phyloP scores from a whole-genome alignment of 257 asterid genomes.

The Nicotiana sylvestris region DNA sequence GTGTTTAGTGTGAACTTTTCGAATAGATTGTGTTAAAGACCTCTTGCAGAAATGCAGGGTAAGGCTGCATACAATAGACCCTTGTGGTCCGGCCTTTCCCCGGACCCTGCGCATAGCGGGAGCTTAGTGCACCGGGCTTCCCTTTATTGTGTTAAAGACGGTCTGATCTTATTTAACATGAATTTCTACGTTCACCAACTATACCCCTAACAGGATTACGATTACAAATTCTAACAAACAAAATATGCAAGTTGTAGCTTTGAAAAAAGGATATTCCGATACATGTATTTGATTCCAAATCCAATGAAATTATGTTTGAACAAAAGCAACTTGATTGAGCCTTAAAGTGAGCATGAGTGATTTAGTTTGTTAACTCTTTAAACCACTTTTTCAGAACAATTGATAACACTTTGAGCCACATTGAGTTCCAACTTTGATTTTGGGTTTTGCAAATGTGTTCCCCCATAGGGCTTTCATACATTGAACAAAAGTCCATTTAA shows the following conservation, averaged over 20 bases:
- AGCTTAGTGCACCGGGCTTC: too few species aligned
- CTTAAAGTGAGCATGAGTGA: not conserved
- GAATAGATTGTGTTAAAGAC: not conserved
- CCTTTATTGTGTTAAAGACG: too few species aligned
- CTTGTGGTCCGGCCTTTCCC: too few species aligned
- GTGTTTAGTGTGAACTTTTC: not conserved
- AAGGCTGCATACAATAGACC: too few species aligned
- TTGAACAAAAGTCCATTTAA: not conserved
- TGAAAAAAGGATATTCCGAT: not conserved
- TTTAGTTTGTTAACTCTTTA: not conserved
- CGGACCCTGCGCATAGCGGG: too few species aligned
- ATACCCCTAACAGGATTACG: not conserved
- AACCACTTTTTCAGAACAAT: not conserved
- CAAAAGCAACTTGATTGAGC: not conserved
- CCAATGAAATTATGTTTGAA: not conserved
- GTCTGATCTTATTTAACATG: not conserved
- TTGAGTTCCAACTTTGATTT: not conserved
- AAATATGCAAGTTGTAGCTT: not conserved
- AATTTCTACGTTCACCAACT: not conserved
- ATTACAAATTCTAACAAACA: not conserved
- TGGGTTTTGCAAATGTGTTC: not conserved
- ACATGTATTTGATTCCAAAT: not conserved
- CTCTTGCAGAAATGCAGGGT: too few species aligned
- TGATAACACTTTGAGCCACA: not conserved
- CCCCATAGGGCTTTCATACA: not conserved